Evolutionary conservation across 257 asterid genomes (phyloP).

Genomic region (Jacaranda copaia): DNA sequence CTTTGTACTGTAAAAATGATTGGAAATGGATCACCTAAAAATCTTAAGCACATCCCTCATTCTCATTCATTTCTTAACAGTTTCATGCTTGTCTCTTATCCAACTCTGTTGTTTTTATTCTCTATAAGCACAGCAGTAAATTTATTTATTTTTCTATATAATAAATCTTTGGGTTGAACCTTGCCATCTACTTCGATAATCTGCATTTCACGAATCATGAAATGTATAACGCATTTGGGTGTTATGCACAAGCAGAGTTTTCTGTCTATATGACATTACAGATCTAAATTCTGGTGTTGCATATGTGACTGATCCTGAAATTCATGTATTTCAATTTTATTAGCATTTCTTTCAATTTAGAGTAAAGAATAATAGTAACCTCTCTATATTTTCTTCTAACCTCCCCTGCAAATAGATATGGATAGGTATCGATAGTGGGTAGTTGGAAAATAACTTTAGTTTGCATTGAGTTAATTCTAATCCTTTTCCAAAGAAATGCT

Average conservation of each 20-base stretch:
- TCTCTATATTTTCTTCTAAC: not conserved
- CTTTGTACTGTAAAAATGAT: not conserved
- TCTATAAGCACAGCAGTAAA: not conserved
- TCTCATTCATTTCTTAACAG: not conserved
- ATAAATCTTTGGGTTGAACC: not conserved
- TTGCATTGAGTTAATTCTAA: not conserved
- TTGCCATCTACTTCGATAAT: not conserved
- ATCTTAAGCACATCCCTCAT: not conserved
- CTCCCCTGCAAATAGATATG: not conserved
- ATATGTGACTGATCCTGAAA: not conserved
- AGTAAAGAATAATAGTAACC: not conserved
- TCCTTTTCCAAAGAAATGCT: not conserved
- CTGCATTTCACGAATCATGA: not conserved
- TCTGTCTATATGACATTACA: not conserved
- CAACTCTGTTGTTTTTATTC: not conserved
- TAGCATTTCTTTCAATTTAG: not conserved
- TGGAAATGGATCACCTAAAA: not conserved
- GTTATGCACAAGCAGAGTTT: not conserved
- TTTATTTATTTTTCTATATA: not conserved
- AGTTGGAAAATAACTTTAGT: not conserved
- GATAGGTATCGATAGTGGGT: not conserved
- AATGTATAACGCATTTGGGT: not conserved
- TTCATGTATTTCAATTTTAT: not conserved
- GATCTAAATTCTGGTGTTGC: conserved; percentile 1
- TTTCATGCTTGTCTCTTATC: not conserved